phyloP scores from a whole-genome alignment of 1,284 basidiomycete species.

The Microbotryomycetes sp. region DNA sequence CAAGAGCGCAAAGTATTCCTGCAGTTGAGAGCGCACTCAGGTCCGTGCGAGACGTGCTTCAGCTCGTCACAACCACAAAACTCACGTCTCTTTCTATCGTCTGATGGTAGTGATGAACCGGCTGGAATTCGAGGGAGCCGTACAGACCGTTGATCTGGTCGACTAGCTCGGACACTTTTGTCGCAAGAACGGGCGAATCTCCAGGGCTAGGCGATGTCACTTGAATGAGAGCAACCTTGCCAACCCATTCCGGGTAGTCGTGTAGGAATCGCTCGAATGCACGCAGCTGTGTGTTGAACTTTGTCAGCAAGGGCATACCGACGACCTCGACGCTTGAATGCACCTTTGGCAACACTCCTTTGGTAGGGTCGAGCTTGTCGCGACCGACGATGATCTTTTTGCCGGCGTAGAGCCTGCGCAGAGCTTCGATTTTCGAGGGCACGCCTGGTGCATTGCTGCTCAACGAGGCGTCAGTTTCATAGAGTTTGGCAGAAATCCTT shows the following conservation, averaged over 20 bases:
- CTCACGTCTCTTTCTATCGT: slow-evolving; percentile 60
- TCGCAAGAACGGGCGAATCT: slow-evolving; percentile 88
- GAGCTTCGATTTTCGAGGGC: slow-evolving; percentile 76
- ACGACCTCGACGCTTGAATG: neutral
- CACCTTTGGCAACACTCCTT: slow-evolving; percentile 93
- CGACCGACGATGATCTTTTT: slow-evolving; percentile 98
- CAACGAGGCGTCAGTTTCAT: neutral
- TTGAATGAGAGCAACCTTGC: slow-evolving; percentile 64
- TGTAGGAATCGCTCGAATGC: slow-evolving; percentile 92
- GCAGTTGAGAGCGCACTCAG: slow-evolving; percentile 48
- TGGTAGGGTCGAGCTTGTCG: slow-evolving; percentile 98
- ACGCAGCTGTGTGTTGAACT: slow-evolving; percentile 53
- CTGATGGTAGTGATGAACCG: slow-evolving; percentile 99
- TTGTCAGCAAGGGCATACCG: slow-evolving; percentile 1
- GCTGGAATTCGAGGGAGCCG: slow-evolving; percentile 90
- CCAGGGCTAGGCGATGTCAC: slow-evolving; percentile 93
- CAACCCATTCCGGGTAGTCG: slow-evolving; percentile 92
- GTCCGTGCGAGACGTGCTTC: neutral
- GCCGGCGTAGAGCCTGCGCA: slow-evolving; percentile 79
- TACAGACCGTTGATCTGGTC: slow-evolving; percentile 96
- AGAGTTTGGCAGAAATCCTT: neutral
- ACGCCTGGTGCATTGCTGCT: slow-evolving; percentile 67
- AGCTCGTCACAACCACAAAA: neutral
- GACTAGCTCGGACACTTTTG: slow-evolving; percentile 89
- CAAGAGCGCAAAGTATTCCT: slow-evolving; percentile 97